Evolutionary conservation across 108 stramenopile genomes (phyloP).

Genomic region (Nitzschia palea): DNA sequence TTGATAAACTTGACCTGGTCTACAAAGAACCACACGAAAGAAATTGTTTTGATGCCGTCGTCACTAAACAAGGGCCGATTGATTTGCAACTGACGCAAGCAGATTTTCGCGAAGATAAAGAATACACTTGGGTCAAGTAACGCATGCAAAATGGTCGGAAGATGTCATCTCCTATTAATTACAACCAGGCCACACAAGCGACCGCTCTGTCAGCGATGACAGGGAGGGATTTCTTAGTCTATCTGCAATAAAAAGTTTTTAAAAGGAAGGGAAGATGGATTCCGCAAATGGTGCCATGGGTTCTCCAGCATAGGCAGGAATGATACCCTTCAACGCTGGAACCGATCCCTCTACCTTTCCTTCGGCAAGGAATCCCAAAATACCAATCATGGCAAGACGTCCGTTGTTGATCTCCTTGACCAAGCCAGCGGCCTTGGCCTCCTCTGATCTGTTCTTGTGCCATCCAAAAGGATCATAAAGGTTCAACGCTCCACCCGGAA

Average conservation of each 20-base stretch:
- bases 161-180: too few relatives aligned
- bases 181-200: too few relatives aligned
- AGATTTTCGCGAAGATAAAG: conserved; percentile 19
- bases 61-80: conserved; percentile 8
- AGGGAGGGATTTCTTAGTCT: too few relatives aligned
- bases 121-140: conserved; percentile 21
- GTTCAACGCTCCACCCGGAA: conserved; percentile 73
- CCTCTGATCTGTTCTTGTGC: conserved; percentile 49
- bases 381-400: conserved; percentile 77
- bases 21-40: conserved; percentile 55
- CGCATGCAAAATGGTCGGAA: too few relatives aligned
- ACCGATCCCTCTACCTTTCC: conserved; percentile 79
- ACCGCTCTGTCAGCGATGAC: too few relatives aligned
- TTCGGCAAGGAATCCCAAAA: conserved; percentile 73
- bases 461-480: conserved; percentile 72
- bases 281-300: conserved; percentile 64
- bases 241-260: too few relatives aligned
- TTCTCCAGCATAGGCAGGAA: conserved; percentile 67
- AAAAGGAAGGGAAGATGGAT: conserved; percentile 25
- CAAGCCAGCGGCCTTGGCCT: conserved; percentile 64
- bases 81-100: conserved; percentile 6
- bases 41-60: conserved; percentile 49
- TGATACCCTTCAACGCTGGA: conserved; percentile 71
- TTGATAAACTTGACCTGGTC: conserved; percentile 46
- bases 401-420: conserved; percentile 81